Percentiles rank a stretch among this genome's conserved stretches.
phyloP scores from a whole-genome alignment of 805 yeast species.

The Candida alai region DNA sequence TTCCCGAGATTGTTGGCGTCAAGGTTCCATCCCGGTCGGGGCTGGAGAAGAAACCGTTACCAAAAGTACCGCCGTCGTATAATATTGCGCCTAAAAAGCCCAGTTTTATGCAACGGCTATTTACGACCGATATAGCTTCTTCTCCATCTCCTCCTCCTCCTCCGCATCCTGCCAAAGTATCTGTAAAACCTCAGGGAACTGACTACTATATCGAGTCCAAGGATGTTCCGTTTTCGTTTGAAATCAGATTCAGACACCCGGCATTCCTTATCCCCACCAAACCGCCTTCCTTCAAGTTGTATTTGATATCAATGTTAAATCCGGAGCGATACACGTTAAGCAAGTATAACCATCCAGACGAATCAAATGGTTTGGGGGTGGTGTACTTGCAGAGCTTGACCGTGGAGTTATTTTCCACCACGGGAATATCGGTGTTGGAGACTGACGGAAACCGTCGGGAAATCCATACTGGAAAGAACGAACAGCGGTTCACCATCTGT shows the following conservation, averaged over 20 bases:
- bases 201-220: conserved; percentile 20
- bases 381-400: conserved; percentile 40
- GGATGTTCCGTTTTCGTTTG: conserved; percentile 42
- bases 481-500: conserved; percentile 24
- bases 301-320: conserved; percentile 22
- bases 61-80: conserved; percentile 15
- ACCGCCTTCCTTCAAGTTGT: conserved; percentile 33
- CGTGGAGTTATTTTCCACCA: conserved; percentile 27
- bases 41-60: conserved; percentile 17
- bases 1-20: conserved; percentile 44
- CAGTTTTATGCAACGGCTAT: conserved; percentile 27
- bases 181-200: too few relatives aligned
- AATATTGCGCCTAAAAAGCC: conserved; percentile 15
- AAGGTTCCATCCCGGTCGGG: conserved; percentile 16
- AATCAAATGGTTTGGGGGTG: conserved; percentile 45
- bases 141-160: conserved; percentile 10
- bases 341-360: conserved; percentile 31
- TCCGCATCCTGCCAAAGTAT: conserved; percentile 6
- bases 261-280: conserved; percentile 44
- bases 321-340: conserved; percentile 29
- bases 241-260: conserved; percentile 46
- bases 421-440: conserved; percentile 23
- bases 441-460: conserved; percentile 19
- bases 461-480: conserved; percentile 25
- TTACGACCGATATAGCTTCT: conserved; percentile 17